These are phyloP conservation scores for Plasmodium gonderi DNA, from an alignment of 169 alveolate genomes.

Conservation along the genomic window DNA sequence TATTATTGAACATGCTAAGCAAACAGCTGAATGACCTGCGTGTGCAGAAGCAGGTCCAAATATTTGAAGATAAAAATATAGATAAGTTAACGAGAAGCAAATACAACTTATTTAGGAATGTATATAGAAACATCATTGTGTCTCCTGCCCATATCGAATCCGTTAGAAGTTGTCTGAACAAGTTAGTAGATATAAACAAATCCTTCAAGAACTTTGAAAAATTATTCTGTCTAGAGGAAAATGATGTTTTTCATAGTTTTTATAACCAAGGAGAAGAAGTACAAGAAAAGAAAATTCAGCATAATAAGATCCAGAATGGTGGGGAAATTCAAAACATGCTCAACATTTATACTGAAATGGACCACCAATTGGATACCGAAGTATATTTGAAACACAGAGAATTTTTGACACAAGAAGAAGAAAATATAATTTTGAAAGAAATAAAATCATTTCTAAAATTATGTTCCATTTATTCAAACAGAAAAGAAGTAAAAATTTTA, in stretches of 20 bases:
- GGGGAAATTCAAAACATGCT: not conserved
- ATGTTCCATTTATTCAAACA: slow-evolving; percentile 47
- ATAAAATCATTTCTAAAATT: slow-evolving; percentile 45
- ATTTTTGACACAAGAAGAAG: slow-evolving; percentile 65
- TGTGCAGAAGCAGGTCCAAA: slow-evolving; percentile 42
- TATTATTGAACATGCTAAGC: slow-evolving; percentile 15
- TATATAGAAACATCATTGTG: slow-evolving; percentile 17
- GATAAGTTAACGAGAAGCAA: slow-evolving; percentile 59
- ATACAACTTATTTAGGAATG: slow-evolving; percentile 33
- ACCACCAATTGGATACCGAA: slow-evolving; percentile 8
- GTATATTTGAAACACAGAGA: slow-evolving; percentile 56
- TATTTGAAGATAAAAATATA: slow-evolving; percentile 48
- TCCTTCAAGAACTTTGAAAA: slow-evolving; percentile 13
- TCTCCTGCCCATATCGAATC: slow-evolving; percentile 55
- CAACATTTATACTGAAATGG: not conserved
- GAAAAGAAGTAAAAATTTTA: slow-evolving; percentile 52
- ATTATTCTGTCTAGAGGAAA: slow-evolving; percentile 47
- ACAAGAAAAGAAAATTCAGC: not conserved
- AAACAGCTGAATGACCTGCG: slow-evolving; percentile 34
- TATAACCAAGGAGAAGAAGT: not conserved
- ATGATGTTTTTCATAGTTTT: not conserved
- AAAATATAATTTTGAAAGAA: slow-evolving; percentile 19
- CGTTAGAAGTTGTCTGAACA: slow-evolving; percentile 12
- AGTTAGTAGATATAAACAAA: slow-evolving; percentile 31
- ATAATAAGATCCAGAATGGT: no score